Evolutionary conservation across 805 yeast species (phyloP), one percentile per base, ranked within the genome.

Genomic region (Candida silvatica): DNA sequence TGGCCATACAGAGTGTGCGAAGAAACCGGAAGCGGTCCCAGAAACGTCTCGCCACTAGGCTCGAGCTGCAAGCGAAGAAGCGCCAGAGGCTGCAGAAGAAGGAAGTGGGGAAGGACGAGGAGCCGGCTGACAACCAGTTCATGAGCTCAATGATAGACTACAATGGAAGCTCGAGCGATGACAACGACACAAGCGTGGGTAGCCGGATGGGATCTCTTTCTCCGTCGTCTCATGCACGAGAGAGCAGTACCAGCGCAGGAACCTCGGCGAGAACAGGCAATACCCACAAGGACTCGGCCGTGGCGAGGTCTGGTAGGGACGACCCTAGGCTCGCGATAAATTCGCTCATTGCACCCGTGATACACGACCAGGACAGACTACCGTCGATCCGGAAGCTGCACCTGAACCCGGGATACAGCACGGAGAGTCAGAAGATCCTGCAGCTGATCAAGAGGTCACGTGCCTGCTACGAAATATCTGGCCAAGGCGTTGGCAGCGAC

Each of bases 1-100:
- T 95, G 7, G 97, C 96, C 1, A 80, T 90, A 19, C 98, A 90
- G 58, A 80, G 94, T 34, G 97, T 84, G 2, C 64, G 97, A 42
- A 66, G 98, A 44, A 90, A 90, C 55, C 68, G 95, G 40, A 84
- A 80, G 51, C 58, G 95, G 43, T 71, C 75, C 6, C 63, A 64
- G 40, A 69, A 67, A 46, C 51, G 61, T 33, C 37, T 47, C 7
- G 59, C 58, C 2, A 8, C 24, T 12, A 22, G 12, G 24, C 7
- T 8, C 7, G 34, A 40, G 22, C 23, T 33, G 37, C 32, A 35
- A 32, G 29, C 40, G 35, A 17, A 39, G 31, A 37, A 37, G 31
- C 9, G 31, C 15, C 11, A 7, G 20, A 11, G 23, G 15, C 7
- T n/a, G 20, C 8, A 39, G 34, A n/a, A n/a, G n/a, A n/a, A n/a